Base-by-base conservation (phyloP, 1,284 basidiomycete genomes). In the Rhodotorula sp. region DNA sequence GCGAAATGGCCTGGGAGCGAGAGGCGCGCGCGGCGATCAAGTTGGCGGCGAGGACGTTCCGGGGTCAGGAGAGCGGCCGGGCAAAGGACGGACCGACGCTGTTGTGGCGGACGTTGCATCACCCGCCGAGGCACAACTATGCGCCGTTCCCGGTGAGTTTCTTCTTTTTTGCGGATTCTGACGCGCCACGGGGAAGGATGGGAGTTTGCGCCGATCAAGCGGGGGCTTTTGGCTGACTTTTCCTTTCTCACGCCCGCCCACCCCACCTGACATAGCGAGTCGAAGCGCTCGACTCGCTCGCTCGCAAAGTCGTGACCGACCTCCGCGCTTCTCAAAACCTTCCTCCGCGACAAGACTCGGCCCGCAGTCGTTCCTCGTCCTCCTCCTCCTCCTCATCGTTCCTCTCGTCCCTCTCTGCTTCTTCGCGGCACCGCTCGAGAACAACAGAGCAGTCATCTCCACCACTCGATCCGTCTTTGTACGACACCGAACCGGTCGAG, bases 101-200 rank as follows among this genome's bases (percentile, higher is more conserved):
- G n/a, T 43, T 76, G 18, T 76, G 75, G 75, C 60, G 75, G 46
- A 69, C 69, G 26, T 43, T 76, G 60, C 75, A 76, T 54, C 70
- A 72, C 31, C 75, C 75, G 16, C 74, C 74, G 51, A 54, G 73
- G 54, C 75, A 76, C 60, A 76, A 76, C 52, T 72, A 76, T 56
- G 73, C 75, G 31, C 73, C 75, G 5, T 76, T 69, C 47, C 73
- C 73, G 5, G 75, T 76, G 15, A 47, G 73, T 49, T 6, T 12
- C 34, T 34, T 34, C 34, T 34, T 15, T 7, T 3, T 3, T 31
- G 1, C 51, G 8, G 26, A 21, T 21, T 5, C 15, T 43, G 6
- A 8, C 12, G 0, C 4, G 0, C 4, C 3, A 8, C 34, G 34
- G 34, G 34, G 8, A 34, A 34, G 8, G 34, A 34, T 34, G 5